Conservation (phyloP, 1,284 basidiomycete species). For the Takashimella tepidaria region DNA sequence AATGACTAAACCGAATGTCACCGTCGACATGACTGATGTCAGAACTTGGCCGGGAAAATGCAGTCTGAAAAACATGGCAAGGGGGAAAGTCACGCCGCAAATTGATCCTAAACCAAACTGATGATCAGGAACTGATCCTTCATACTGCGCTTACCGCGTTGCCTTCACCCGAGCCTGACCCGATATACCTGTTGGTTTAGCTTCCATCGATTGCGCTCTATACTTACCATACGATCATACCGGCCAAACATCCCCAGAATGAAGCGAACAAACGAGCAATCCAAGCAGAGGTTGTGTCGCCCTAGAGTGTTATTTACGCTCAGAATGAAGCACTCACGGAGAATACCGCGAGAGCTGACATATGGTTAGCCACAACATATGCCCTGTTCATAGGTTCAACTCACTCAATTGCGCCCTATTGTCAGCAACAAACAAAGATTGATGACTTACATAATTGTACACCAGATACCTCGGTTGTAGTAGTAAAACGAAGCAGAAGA, state of each 20-base stretch:
- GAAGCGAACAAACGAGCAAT: constrained; percentile 62
- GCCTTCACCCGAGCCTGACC: constrained; percentile 59
- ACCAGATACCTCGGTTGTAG: constrained; percentile 42
- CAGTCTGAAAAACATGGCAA: constrained; percentile 56
- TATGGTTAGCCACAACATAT: too few species aligned
- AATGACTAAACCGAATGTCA: constrained; percentile 64
- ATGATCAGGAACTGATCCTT: constrained; percentile 1
- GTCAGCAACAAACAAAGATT: neutral
- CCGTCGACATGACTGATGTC: constrained; percentile 65
- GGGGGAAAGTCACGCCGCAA: constrained; percentile 63
- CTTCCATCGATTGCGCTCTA: too few species aligned
- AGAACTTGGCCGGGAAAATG: constrained; percentile 71
- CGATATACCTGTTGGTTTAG: constrained; percentile 59
- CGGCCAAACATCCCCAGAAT: constrained; percentile 63
- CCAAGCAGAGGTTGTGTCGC: constrained; percentile 69
- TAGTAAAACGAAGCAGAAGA: constrained; percentile 42
- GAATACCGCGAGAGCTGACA: constrained; percentile 25
- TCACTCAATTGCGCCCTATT: constrained; percentile 32
- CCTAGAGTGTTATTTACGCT: constrained; percentile 61
- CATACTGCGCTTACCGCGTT: constrained; percentile 51
- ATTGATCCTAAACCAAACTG: constrained; percentile 66
- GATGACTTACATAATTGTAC: constrained; percentile 36
- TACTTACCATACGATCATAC: constrained; percentile 51
- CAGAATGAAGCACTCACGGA: constrained; percentile 16
- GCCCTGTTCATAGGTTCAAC: too few species aligned